Percentiles rank a stretch among this genome's conserved stretches.
phyloP scores from a whole-genome alignment of 2,329 filamentous ascomycete genomes.

The Trichoderma atroviride region DNA sequence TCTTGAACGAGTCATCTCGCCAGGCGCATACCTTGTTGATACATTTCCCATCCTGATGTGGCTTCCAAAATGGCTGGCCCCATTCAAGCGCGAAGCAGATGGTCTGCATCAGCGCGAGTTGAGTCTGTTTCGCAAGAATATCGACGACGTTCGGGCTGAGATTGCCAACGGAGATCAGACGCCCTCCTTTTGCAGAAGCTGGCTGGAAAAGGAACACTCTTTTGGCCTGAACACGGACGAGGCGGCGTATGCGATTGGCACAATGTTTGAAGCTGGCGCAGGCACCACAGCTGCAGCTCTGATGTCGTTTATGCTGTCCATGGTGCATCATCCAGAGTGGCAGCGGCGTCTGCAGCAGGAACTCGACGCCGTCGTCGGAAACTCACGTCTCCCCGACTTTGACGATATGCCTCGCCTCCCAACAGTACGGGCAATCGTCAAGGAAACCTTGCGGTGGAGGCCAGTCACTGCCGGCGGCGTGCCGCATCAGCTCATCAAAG shows the following conservation, averaged over 20 bases:
- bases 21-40: not conserved
- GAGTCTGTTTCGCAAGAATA: constrained; percentile 38
- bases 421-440: constrained; percentile 57
- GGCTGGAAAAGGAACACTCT: constrained; percentile 32
- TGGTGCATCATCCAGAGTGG: constrained; percentile 57
- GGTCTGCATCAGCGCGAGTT: not conserved
- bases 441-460: constrained; percentile 62
- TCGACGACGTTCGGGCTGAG: constrained; percentile 46
- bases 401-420: constrained; percentile 55
- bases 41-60: not conserved
- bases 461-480: constrained; percentile 48
- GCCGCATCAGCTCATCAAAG: constrained; percentile 52
- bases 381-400: constrained; percentile 53
- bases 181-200: constrained; percentile 55
- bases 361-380: constrained; percentile 57
- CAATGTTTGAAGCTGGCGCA: constrained; percentile 52
- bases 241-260: constrained; percentile 1
- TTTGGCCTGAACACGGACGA: not conserved
- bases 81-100: constrained; percentile 46
- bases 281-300: constrained; percentile 53
- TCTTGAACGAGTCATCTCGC: constrained; percentile 1
- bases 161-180: constrained; percentile 48
- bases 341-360: constrained; percentile 58
- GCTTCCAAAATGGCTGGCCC: constrained; percentile 48
- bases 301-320: constrained; percentile 56